phyloP scores from a whole-genome alignment of 257 asterid species.

The Parsonsia alboflavescens region DNA sequence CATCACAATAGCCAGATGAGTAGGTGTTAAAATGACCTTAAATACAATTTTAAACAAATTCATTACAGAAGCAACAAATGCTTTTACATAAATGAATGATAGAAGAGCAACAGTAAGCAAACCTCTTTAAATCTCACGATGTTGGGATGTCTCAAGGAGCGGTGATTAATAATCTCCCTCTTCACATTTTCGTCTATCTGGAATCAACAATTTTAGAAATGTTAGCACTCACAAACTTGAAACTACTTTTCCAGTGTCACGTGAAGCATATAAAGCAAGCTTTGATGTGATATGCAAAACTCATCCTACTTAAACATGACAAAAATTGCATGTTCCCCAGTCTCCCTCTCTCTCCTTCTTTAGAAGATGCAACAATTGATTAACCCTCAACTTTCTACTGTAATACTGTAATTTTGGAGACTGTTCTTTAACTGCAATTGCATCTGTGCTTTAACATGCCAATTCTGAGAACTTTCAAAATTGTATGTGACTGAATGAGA shows the following conservation, averaged over 20 bases:
- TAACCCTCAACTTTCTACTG: neutral
- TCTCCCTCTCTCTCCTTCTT: neutral
- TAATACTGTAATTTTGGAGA: neutral
- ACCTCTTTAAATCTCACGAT: slow-evolving; percentile 85
- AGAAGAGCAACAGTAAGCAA: slow-evolving; percentile 12
- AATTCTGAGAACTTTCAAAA: neutral
- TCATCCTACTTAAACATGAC: neutral
- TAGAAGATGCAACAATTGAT: neutral
- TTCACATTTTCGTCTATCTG: slow-evolving; percentile 91
- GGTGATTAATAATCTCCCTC: slow-evolving; percentile 83
- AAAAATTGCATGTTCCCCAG: neutral
- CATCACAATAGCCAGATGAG: slow-evolving; percentile 92
- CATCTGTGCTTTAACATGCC: neutral
- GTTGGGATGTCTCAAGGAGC: slow-evolving; percentile 86
- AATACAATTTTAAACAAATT: slow-evolving; percentile 5
- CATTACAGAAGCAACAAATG: slow-evolving; percentile 2
- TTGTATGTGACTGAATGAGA: neutral
- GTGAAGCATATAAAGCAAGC: neutral
- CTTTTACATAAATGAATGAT: neutral
- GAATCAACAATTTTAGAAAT: slow-evolving; percentile 18
- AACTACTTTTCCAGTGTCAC: neutral
- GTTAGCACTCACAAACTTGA: neutral
- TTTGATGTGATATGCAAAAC: neutral
- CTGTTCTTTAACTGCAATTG: neutral
- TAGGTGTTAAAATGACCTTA: slow-evolving; percentile 82